A percentile compares a stretch with the other conserved stretches of the same genome.
These are phyloP conservation scores for Mortierella sp. DNA, from an alignment of 371 early-diverging fungal genomes.

Conservation along the genomic window DNA sequence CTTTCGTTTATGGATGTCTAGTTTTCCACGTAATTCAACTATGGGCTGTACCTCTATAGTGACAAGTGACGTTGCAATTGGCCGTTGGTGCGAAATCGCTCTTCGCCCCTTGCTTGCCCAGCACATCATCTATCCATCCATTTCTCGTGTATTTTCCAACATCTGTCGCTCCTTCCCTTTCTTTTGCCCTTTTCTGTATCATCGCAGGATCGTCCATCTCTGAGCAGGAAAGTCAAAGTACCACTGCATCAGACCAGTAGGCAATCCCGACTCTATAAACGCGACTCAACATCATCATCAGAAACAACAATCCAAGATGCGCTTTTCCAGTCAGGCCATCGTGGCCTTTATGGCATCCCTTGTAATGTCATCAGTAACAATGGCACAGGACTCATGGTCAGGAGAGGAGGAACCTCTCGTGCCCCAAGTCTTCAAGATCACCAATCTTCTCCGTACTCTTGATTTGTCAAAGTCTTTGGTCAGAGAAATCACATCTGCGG, in stretches of 20 bases:
- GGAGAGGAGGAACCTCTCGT: conserved; percentile 27
- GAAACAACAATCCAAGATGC: conserved; percentile 21
- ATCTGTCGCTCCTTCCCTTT: neutral
- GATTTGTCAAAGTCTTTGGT: conserved; percentile 73
- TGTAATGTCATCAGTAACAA: conserved; percentile 7
- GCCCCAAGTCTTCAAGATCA: conserved; percentile 65
- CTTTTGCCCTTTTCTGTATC: neutral
- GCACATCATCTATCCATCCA: neutral
- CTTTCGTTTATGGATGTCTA: too few relatives aligned
- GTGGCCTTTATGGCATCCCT: conserved; percentile 37
- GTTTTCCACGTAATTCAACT: too few relatives aligned
- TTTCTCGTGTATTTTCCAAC: too few relatives aligned
- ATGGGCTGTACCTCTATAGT: too few relatives aligned
- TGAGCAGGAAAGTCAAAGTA: neutral
- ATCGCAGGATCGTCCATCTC: neutral
- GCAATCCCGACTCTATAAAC: neutral
- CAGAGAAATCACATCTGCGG: conserved; percentile 72
- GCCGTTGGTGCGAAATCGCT: neutral
- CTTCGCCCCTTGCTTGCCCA: neutral
- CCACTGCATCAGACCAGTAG: neutral
- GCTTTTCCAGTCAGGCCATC: conserved; percentile 29
- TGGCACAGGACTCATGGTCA: conserved; percentile 27
- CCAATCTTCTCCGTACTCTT: conserved; percentile 72
- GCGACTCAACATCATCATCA: neutral
- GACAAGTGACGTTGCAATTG: conserved; percentile 14